Evolutionary conservation across 2,329 filamentous ascomycete species (phyloP).

Genomic region (Ambrosiella cleistominuta): DNA sequence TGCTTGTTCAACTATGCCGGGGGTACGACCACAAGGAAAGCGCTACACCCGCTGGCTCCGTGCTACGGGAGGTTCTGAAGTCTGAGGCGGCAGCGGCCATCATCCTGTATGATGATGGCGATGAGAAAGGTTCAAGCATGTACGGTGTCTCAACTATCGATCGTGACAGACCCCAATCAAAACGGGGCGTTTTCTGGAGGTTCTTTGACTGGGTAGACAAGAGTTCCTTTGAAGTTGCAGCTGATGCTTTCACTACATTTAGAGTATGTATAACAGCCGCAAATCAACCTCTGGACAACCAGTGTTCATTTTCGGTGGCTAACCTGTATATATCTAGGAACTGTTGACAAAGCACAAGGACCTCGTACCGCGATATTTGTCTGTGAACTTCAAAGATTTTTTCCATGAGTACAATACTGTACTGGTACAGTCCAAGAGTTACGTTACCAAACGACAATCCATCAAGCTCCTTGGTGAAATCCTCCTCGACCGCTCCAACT

Average conservation of each 20-base stretch:
- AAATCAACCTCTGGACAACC: not conserved
- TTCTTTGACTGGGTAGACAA: constrained; percentile 98
- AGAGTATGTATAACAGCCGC: constrained; percentile 38
- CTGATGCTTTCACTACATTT: constrained; percentile 95
- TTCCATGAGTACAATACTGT: constrained; percentile 79
- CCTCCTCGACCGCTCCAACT: constrained; percentile 84
- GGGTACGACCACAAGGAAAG: constrained; percentile 84
- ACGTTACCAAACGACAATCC: constrained; percentile 94
- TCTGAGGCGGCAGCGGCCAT: constrained; percentile 81
- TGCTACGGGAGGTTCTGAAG: constrained; percentile 74
- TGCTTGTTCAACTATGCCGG: constrained; percentile 72
- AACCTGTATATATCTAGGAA: constrained; percentile 38
- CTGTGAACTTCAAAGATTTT: constrained; percentile 82
- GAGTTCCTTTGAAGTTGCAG: constrained; percentile 88
- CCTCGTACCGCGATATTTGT: constrained; percentile 72
- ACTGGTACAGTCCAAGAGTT: constrained; percentile 80
- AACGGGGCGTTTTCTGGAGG: constrained; percentile 80
- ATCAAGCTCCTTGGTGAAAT: constrained; percentile 96
- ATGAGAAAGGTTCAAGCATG: constrained; percentile 49
- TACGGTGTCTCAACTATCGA: constrained; percentile 65
- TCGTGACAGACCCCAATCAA: constrained; percentile 55
- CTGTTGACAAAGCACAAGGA: constrained; percentile 87
- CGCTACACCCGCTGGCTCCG: constrained; percentile 76
- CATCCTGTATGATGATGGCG: constrained; percentile 80
- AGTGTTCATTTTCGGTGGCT: not conserved